Evolutionary conservation across 2,329 filamentous ascomycete species (phyloP).

Genomic region (Penicillium sp.): DNA sequence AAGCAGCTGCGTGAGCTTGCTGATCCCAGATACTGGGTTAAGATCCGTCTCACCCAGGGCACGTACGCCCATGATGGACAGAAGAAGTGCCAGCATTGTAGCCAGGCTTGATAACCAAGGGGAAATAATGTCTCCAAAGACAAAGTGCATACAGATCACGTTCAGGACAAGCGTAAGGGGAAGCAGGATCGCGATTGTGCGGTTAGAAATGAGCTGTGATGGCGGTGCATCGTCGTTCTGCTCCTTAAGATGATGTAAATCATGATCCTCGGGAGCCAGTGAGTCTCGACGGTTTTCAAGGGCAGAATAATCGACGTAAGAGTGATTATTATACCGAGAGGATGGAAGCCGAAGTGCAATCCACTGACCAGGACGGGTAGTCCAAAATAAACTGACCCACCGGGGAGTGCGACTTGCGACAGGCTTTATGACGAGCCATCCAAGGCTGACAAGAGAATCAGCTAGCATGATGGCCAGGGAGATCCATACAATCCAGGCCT

Average conservation of each 20-base stretch:
- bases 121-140: slow-evolving; percentile 78
- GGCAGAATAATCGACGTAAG: slow-evolving; percentile 30
- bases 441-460: slow-evolving; percentile 81
- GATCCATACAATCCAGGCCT: slow-evolving; percentile 98
- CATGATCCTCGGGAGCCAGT: slow-evolving; percentile 4
- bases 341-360: slow-evolving; percentile 19
- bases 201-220: slow-evolving; percentile 70
- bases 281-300: slow-evolving; percentile 15
- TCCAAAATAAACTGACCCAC: slow-evolving; percentile 27
- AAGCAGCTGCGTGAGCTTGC: slow-evolving; percentile 90
- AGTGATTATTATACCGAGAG: slow-evolving; percentile 15
- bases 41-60: slow-evolving; percentile 77
- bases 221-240: slow-evolving; percentile 72
- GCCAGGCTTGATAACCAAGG: slow-evolving; percentile 68
- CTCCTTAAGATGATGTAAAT: slow-evolving; percentile 4
- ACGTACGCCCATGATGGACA: slow-evolving; percentile 60
- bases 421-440: slow-evolving; percentile 66
- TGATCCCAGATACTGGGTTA: slow-evolving; percentile 93
- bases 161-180: slow-evolving; percentile 72
- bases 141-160: slow-evolving; percentile 70
- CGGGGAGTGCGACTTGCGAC: slow-evolving; percentile 47
- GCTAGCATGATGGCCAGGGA: slow-evolving; percentile 95
- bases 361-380: slow-evolving; percentile 27
- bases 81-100: slow-evolving; percentile 72
- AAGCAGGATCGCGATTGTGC: slow-evolving; percentile 68